These are phyloP conservation scores for Myriosclerotinia duriaeana DNA, from an alignment of 2,329 filamentous ascomycete genomes.

Conservation along the genomic window DNA sequence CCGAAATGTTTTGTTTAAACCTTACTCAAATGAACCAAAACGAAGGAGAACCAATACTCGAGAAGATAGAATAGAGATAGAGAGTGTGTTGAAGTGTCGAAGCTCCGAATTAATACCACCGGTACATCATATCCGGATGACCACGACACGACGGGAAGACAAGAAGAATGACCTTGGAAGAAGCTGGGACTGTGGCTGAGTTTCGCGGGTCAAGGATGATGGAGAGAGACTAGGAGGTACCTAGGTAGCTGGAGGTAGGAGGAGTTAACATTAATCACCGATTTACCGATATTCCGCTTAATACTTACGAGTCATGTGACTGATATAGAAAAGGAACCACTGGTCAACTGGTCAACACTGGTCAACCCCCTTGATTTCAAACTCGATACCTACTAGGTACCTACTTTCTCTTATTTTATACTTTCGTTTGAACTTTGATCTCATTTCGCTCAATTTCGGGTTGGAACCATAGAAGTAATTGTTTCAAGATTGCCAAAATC, in stretches of 20 bases:
- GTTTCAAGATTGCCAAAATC: not conserved
- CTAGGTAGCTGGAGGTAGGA: not conserved
- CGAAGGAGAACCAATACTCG: not conserved
- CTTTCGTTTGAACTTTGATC: not conserved
- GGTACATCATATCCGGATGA: not conserved
- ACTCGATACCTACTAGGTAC: no score
- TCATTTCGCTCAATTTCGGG: constrained; percentile 2
- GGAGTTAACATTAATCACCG: not conserved
- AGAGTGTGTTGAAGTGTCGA: not conserved
- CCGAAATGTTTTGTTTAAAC: not conserved
- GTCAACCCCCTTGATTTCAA: no score
- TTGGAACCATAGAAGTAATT: not conserved
- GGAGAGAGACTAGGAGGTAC: not conserved
- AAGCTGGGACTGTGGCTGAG: no score
- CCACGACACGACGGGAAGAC: not conserved
- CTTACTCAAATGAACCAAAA: not conserved
- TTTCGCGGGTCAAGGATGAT: not conserved
- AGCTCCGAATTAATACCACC: not conserved
- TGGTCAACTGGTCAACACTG: no score
- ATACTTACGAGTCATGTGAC: no score
- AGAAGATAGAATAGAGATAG: not conserved
- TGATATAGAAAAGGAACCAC: no score
- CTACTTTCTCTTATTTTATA: no score
- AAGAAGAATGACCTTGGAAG: no score
- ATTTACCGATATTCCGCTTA: not conserved